These are phyloP conservation scores for Paecilomyces sp. DNA, from an alignment of 2,329 filamentous ascomycete genomes.

Conservation along the genomic window DNA sequence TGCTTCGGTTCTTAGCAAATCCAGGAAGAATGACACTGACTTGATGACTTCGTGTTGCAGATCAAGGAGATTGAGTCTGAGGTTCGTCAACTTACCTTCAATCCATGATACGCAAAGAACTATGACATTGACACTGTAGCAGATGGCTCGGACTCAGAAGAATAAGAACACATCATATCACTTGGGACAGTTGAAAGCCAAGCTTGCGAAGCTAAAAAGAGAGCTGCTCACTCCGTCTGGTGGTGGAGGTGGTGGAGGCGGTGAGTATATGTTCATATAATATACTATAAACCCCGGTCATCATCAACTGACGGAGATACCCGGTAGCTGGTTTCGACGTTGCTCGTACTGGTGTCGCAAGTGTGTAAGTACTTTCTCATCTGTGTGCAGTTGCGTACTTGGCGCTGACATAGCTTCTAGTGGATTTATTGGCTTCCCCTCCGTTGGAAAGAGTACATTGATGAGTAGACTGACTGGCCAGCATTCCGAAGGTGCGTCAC, in stretches of 20 bases:
- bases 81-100: constrained; percentile 46
- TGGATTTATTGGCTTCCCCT: constrained; percentile 96
- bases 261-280: constrained; percentile 21
- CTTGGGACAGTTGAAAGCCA: constrained; percentile 89
- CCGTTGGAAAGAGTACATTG: constrained; percentile 94
- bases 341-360: constrained; percentile 92
- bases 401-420: constrained; percentile 14
- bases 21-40: constrained; percentile 24
- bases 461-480: constrained; percentile 94
- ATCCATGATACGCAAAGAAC: constrained; percentile 1
- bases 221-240: constrained; percentile 81
- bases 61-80: constrained; percentile 97
- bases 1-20: constrained; percentile 6
- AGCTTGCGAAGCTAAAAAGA: constrained; percentile 94
- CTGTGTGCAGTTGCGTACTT: background rate
- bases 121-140: constrained; percentile 11
- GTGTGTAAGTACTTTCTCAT: constrained; percentile 50
- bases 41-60: constrained; percentile 40
- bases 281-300: background rate
- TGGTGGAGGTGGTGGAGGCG: constrained; percentile 75
- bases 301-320: constrained; percentile 12
- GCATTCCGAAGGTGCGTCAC: constrained; percentile 66
- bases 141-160: constrained; percentile 97
- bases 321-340: constrained; percentile 80
- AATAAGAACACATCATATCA: constrained; percentile 94